Evolutionary conservation across 2,329 filamentous ascomycete genomes (phyloP).

Genomic region (Falciphora oryzae): DNA sequence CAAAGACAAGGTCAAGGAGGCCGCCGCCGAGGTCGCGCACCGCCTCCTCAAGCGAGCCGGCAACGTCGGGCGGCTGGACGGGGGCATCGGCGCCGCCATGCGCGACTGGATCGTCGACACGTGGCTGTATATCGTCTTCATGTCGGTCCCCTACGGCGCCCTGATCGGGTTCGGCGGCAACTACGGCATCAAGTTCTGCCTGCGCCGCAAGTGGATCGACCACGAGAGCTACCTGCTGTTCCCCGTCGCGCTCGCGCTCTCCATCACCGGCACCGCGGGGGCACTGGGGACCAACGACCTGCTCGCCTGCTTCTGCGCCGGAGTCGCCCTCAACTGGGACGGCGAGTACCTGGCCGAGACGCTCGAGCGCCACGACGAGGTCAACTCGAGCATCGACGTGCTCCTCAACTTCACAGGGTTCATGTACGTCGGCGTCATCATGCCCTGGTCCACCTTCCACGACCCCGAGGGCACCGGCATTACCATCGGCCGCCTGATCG

Average conservation of each 20-base stretch:
- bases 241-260: slow-evolving; percentile 76
- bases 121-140: slow-evolving; percentile 73
- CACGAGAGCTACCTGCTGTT: slow-evolving; percentile 84
- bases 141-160: slow-evolving; percentile 73
- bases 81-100: slow-evolving; percentile 62
- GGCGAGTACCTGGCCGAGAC: slow-evolving; percentile 92
- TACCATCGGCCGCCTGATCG: slow-evolving; percentile 66
- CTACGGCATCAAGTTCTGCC: slow-evolving; percentile 75
- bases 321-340: slow-evolving; percentile 86
- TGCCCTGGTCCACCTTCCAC: slow-evolving; percentile 70
- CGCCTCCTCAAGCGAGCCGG: slow-evolving; percentile 18
- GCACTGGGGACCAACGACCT: slow-evolving; percentile 86
- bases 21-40: slow-evolving; percentile 5
- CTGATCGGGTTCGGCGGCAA: slow-evolving; percentile 76
- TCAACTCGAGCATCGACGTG: slow-evolving; percentile 96
- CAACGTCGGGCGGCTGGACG: slow-evolving; percentile 47
- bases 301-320: slow-evolving; percentile 85
- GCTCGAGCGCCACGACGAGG: slow-evolving; percentile 67
- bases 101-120: slow-evolving; percentile 81
- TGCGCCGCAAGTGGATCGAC: slow-evolving; percentile 75
- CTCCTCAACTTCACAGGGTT: slow-evolving; percentile 87
- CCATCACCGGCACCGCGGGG: slow-evolving; percentile 81
- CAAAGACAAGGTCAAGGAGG: neutral
- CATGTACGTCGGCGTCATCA: slow-evolving; percentile 83
- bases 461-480: slow-evolving; percentile 59